Evolutionary conservation across 495 filamentous ascomycete genomes (phyloP).

Genomic region (Xylaria flabelliformis): DNA sequence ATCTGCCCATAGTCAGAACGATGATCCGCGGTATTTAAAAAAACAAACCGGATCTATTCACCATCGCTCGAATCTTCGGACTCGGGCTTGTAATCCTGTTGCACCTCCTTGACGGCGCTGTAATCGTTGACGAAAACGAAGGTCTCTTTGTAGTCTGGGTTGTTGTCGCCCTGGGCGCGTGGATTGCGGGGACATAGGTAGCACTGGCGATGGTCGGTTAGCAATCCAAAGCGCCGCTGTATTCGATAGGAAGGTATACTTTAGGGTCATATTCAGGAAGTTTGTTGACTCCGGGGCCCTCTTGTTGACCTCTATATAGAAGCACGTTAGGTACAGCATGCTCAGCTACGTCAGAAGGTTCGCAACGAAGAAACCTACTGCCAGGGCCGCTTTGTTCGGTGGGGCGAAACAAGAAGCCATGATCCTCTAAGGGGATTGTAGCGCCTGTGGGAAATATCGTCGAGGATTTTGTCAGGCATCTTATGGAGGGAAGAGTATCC

Average conservation of each 20-base stretch:
- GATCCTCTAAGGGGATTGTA: constrained; percentile 91
- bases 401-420: constrained; percentile 92
- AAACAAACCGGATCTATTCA: constrained; percentile 23
- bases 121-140: constrained; percentile 99
- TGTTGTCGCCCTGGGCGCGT: constrained; percentile 86
- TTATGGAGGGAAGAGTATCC: constrained; percentile 17
- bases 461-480: constrained; percentile 73
- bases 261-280: constrained; percentile 82
- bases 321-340: constrained; percentile 23
- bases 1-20: constrained; percentile 51
- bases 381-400: constrained; percentile 96
- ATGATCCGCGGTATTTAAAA: not conserved
- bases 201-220: constrained; percentile 57
- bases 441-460: constrained; percentile 96
- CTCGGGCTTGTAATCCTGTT: constrained; percentile 60
- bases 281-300: constrained; percentile 75
- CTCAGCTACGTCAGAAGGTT: not conserved
- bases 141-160: constrained; percentile 84
- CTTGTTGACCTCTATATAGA: constrained; percentile 79
- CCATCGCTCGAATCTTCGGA: constrained; percentile 40
- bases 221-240: not conserved
- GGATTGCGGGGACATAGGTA: constrained; percentile 97
- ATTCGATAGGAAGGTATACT: constrained; percentile 44
- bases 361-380: constrained; percentile 69
- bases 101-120: constrained; percentile 93